phyloP scores from a whole-genome alignment of 148 eudicot genomes.

The Chenopodium album region DNA sequence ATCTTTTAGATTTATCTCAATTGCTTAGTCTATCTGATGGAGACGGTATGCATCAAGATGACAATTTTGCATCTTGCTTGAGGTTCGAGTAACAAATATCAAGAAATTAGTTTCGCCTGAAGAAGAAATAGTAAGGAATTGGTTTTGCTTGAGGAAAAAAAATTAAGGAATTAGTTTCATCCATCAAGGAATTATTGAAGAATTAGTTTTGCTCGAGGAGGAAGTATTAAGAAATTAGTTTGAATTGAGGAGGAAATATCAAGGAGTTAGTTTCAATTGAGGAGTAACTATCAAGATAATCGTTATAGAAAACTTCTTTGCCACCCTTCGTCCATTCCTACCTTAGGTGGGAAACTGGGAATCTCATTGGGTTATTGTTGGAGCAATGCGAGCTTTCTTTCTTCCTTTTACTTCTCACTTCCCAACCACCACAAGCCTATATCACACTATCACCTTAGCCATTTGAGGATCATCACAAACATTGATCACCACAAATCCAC shows the following conservation, averaged over 20 bases:
- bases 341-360: neutral
- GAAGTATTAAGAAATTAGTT: too few species aligned
- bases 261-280: neutral
- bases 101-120: neutral
- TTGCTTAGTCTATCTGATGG: neutral
- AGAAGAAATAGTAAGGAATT: too few species aligned
- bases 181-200: neutral
- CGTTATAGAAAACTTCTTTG: too few species aligned
- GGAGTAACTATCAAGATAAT: too few species aligned
- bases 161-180: too few species aligned
- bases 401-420: neutral
- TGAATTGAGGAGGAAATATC: neutral
- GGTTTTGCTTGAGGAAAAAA: neutral
- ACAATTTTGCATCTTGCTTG: neutral
- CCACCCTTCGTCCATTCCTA: neutral
- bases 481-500: neutral
- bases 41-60: neutral
- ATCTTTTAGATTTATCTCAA: neutral
- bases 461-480: neutral
- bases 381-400: neutral
- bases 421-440: neutral
- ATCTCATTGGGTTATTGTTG: neutral
- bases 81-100: neutral
- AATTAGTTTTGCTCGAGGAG: neutral
- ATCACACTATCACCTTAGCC: too few species aligned